phyloP scores from a whole-genome alignment of 805 yeast species.

The Starmera quercuum region DNA sequence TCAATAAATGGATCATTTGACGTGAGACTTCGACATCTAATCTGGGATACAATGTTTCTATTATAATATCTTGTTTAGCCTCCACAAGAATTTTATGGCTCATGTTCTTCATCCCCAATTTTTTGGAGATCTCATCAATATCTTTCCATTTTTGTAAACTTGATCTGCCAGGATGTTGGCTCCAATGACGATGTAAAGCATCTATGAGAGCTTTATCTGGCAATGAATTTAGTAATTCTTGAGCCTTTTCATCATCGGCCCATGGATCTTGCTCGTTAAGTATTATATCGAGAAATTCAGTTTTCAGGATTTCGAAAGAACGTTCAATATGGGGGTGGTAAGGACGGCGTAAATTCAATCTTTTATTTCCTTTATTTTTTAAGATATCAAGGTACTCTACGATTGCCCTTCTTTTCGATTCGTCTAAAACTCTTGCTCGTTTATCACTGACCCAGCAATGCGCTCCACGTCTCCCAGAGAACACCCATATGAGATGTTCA shows the following conservation, averaged over 20 bases:
- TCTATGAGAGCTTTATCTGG: slow-evolving; percentile 49
- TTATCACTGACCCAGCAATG: slow-evolving; percentile 96
- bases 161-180: slow-evolving; percentile 37
- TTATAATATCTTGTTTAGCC: slow-evolving; percentile 74
- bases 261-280: slow-evolving; percentile 86
- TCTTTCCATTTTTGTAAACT: slow-evolving; percentile 75
- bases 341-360: slow-evolving; percentile 61
- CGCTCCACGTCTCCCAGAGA: slow-evolving; percentile 97
- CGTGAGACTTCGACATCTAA: slow-evolving; percentile 89
- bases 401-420: slow-evolving; percentile 65
- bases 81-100: slow-evolving; percentile 47
- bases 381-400: slow-evolving; percentile 80
- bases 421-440: slow-evolving; percentile 70
- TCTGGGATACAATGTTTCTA: slow-evolving; percentile 81
- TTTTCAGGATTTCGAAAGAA: slow-evolving; percentile 59
- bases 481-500: slow-evolving; percentile 83
- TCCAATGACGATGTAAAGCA: slow-evolving; percentile 56
- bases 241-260: slow-evolving; percentile 46
- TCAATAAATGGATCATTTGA: slow-evolving; percentile 83
- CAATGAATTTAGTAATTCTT: slow-evolving; percentile 50
- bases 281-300: slow-evolving; percentile 56
- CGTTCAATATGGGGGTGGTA: slow-evolving; percentile 83
- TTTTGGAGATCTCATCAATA: slow-evolving; percentile 43
- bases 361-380: slow-evolving; percentile 41
- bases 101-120: slow-evolving; percentile 27